Evolutionary conservation across 305 asterid species (phyloP).

Genomic region (Stenogyne calaminthoides): DNA sequence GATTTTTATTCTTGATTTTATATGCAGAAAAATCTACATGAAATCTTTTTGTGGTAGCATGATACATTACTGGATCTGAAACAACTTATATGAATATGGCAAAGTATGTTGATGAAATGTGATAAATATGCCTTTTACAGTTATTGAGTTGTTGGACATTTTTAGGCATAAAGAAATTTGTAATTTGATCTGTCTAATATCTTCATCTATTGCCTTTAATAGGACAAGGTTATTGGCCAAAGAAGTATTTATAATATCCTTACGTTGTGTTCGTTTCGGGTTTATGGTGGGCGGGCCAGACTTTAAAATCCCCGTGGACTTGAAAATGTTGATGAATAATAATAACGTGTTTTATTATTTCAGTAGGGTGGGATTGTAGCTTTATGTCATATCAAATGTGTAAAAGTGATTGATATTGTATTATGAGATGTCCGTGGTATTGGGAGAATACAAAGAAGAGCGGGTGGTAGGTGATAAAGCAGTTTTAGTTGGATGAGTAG

Average conservation of each 20-base stretch:
- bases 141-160: neutral
- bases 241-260: neutral
- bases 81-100: no score
- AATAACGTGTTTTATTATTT: neutral
- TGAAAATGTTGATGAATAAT: no score
- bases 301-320: no score
- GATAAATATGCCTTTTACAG: neutral
- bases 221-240: neutral
- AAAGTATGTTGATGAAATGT: neutral
- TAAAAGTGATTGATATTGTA: no score
- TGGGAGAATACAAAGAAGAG: neutral
- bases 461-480: neutral
- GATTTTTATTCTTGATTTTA: neutral
- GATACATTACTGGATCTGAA: conserved; percentile 9
- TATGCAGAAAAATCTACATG: neutral
- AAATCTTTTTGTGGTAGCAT: neutral
- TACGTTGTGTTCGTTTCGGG: neutral
- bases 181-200: neutral
- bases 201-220: neutral
- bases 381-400: no score
- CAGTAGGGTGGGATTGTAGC: no score
- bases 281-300: no score
- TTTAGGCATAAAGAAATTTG: neutral
- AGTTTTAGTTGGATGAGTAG: neutral
- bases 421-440: neutral